phyloP scores from a whole-genome alignment of 805 yeast genomes.

The Torulaspora gathmanii region DNA sequence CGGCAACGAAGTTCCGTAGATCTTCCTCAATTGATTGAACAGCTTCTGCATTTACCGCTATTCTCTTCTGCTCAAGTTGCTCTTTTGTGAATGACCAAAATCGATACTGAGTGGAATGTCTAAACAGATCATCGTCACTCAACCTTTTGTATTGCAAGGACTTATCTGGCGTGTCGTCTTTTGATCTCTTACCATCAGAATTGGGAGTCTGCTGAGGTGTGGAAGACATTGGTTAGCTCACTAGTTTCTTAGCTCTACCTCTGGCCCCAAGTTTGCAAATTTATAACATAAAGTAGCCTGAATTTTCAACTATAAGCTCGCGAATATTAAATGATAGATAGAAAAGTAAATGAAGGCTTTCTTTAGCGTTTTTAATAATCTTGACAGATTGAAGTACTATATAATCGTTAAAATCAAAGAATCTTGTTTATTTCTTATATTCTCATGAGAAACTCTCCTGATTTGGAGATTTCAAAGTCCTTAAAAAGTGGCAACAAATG shows the following conservation, averaged over 20 bases:
- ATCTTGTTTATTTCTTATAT: slow-evolving; percentile 6
- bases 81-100: slow-evolving; percentile 77
- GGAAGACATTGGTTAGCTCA: slow-evolving; percentile 1
- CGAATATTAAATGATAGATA: background rate
- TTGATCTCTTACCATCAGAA: background rate
- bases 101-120: slow-evolving; percentile 79
- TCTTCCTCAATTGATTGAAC: slow-evolving; percentile 33
- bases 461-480: background rate
- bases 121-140: slow-evolving; percentile 79
- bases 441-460: slow-evolving; percentile 4
- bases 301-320: background rate
- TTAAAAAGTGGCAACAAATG: slow-evolving; percentile 87
- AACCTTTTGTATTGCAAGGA: slow-evolving; percentile 37
- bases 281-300: background rate
- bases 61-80: slow-evolving; percentile 48
- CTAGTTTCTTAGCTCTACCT: too few species aligned
- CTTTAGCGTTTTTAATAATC: slow-evolving; percentile 2
- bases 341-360: background rate
- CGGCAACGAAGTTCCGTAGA: slow-evolving; percentile 31
- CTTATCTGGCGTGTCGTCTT: slow-evolving; percentile 10
- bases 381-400: slow-evolving; percentile 5
- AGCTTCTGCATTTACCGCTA: slow-evolving; percentile 54
- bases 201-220: slow-evolving; percentile 1
- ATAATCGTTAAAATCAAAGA: slow-evolving; percentile 8
- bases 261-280: background rate